A percentile compares a stretch with the other conserved stretches of the same genome.
These are phyloP conservation scores for Inosperma sp. DNA, from an alignment of 768 basidiomycete genomes.

Conservation along the genomic window DNA sequence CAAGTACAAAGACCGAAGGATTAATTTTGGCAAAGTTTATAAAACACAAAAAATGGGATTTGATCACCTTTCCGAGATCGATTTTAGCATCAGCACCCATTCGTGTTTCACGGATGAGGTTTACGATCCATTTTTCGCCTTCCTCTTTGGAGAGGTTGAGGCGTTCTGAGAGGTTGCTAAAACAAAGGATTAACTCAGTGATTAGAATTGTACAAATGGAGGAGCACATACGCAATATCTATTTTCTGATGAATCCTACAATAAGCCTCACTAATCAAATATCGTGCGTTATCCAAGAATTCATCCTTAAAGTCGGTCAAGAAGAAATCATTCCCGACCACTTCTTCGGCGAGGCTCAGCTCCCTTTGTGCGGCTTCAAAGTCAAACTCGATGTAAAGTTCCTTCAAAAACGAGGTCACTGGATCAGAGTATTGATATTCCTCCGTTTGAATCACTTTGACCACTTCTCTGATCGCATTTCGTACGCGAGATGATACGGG, in stretches of 20 bases:
- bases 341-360: slow-evolving; percentile 69
- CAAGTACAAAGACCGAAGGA: neutral
- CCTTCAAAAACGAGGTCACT: slow-evolving; percentile 87
- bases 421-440: slow-evolving; percentile 96
- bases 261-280: slow-evolving; percentile 94
- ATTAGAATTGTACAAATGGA: neutral
- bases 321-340: slow-evolving; percentile 93
- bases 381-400: slow-evolving; percentile 93
- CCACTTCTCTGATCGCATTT: slow-evolving; percentile 85
- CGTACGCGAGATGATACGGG: slow-evolving; percentile 69
- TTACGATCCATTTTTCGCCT: slow-evolving; percentile 99
- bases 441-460: slow-evolving; percentile 91
- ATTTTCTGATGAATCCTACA: slow-evolving; percentile 95
- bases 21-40: neutral
- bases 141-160: slow-evolving; percentile 92
- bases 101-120: slow-evolving; percentile 94
- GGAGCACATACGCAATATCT: slow-evolving; percentile 61
- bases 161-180: slow-evolving; percentile 86
- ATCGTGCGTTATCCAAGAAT: slow-evolving; percentile 94
- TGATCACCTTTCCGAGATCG: slow-evolving; percentile 81
- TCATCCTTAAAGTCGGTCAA: slow-evolving; percentile 85
- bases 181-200: neutral
- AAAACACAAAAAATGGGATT: neutral
- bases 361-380: slow-evolving; percentile 91
- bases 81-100: slow-evolving; percentile 98